A percentile compares a stretch with the other conserved stretches of the same genome.
phyloP scores from a whole-genome alignment of 2,329 filamentous ascomycete species.

The Karstenula rhodostoma region DNA sequence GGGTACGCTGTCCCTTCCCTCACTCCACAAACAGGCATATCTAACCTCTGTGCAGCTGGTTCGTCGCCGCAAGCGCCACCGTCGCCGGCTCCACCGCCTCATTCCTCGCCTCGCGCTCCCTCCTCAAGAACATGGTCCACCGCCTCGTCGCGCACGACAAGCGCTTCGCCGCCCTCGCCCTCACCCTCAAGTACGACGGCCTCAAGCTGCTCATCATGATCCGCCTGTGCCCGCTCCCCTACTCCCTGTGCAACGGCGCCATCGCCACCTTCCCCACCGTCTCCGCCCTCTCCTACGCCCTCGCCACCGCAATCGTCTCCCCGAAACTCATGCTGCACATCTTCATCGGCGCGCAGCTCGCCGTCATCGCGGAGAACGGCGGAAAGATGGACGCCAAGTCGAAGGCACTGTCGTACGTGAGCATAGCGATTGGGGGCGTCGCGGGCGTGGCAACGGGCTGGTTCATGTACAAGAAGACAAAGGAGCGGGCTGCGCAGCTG shows the following conservation, averaged over 20 bases:
- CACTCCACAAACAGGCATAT: not conserved
- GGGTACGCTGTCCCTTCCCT: slow-evolving; percentile 44
- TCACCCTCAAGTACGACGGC: slow-evolving; percentile 90
- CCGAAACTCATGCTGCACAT: slow-evolving; percentile 92
- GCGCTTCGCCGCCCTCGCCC: slow-evolving; percentile 84
- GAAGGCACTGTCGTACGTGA: slow-evolving; percentile 83
- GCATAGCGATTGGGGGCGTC: slow-evolving; percentile 75
- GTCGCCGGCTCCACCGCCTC: slow-evolving; percentile 79
- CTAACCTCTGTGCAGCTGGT: slow-evolving; percentile 68
- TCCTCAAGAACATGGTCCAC: slow-evolving; percentile 81
- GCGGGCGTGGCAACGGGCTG: slow-evolving; percentile 80
- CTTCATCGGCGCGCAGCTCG: slow-evolving; percentile 87
- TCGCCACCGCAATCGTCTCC: slow-evolving; percentile 81
- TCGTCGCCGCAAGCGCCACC: slow-evolving; percentile 80
- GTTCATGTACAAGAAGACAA: slow-evolving; percentile 78
- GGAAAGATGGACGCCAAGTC: slow-evolving; percentile 82
- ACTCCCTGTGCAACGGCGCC: slow-evolving; percentile 92
- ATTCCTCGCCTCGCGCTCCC: slow-evolving; percentile 80
- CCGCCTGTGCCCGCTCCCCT: slow-evolving; percentile 89
- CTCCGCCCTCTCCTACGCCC: slow-evolving; percentile 74
- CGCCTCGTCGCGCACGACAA: slow-evolving; percentile 82
- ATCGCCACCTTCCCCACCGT: slow-evolving; percentile 93
- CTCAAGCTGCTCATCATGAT: slow-evolving; percentile 90
- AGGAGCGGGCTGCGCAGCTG: slow-evolving; percentile 58
- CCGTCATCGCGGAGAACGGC: slow-evolving; percentile 80